Evolutionary conservation across 495 filamentous ascomycete genomes (phyloP).

Genomic region (Hypoxylon subgilvum): DNA sequence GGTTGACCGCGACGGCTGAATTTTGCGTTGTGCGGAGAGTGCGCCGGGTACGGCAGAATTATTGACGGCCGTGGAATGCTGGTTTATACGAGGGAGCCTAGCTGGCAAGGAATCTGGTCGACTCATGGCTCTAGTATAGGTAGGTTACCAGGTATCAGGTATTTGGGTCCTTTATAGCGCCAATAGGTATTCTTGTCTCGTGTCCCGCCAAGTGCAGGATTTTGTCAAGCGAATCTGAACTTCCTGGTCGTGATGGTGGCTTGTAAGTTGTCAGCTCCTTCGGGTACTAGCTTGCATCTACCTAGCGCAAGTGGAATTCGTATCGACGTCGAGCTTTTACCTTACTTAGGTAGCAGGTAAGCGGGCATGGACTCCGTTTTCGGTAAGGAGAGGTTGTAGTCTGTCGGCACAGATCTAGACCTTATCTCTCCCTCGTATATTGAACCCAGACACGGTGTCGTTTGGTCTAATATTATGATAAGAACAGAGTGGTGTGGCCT

Average conservation of each 20-base stretch:
- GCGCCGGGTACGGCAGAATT: conserved; percentile 15
- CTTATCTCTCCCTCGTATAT: conserved; percentile 21
- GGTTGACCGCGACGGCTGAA: conserved; percentile 45
- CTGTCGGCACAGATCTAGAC: conserved; percentile 18
- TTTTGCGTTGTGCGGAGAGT: conserved; percentile 52
- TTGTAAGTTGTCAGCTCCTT: conserved; percentile 26
- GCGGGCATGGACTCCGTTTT: conserved; percentile 23
- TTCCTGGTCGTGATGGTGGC: conserved; percentile 13
- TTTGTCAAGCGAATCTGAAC: conserved; percentile 11
- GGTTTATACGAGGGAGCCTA: conserved; percentile 31
- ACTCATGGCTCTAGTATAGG: conserved; percentile 17
- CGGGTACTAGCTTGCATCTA: conserved; percentile 21
- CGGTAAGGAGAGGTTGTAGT: conserved; percentile 14
- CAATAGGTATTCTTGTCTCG: conserved; percentile 18
- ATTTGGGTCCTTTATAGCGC: conserved; percentile 17
- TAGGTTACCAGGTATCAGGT: neutral
- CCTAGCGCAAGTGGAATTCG: conserved; percentile 29
- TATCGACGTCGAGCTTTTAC: conserved; percentile 24
- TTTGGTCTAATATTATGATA: conserved; percentile 22
- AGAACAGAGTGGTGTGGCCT: conserved; percentile 13
- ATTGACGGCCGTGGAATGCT: neutral
- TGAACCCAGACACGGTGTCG: conserved; percentile 5
- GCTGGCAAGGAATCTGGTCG: conserved; percentile 30
- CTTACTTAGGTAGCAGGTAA: too few species aligned
- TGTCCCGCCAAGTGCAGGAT: conserved; percentile 19